Evolutionary conservation across 108 stramenopile species (phyloP), one percentile per base, ranked within the genome.

Genomic region (Nitzschia putrida): DNA sequence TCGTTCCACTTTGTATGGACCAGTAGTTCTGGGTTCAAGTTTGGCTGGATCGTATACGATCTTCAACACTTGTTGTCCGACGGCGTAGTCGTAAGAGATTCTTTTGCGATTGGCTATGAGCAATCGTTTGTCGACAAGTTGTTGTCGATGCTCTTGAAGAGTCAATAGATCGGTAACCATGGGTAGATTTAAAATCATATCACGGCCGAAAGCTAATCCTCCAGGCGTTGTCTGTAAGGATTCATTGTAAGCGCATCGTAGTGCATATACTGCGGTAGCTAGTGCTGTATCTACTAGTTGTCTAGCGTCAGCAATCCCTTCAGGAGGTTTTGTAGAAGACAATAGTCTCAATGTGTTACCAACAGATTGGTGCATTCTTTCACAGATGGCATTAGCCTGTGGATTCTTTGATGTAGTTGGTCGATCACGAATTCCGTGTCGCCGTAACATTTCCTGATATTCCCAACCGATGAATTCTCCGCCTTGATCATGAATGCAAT

Each of bases 361-460:
- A n/a, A n/a, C n/a, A n/a, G n/a, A n/a, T n/a, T n/a, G n/a, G n/a
- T n/a, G n/a, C n/a, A n/a, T n/a, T n/a, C n/a, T n/a, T n/a, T 26
- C 61, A 78, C 57, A 2, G 53, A 44, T 76, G 71, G 75, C 45
- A 57, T 85, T 85, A 11, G 67, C 59, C 55, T 77, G 74, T 0
- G 85, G 85, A 57, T 85, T 85, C 26, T 64, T 68, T 0, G 55
- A 53, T 18, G 79, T 78, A 42, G 66, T 75, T 7, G 69, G 69
- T 2, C 39, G 47, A 43, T 56, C 55, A 8, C 63, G 40, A 50
- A 84, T 75, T 14, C 66, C 68, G 9, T 40, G 47, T 7, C 16
- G 0, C 0, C 25, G 1, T 0, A 77, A 52, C 20, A 72, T 4
- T 5, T 45, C 12, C 64, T 58, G 56, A 83, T 83, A 51, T 86